Percentiles rank a stretch among this genome's conserved stretches.
phyloP scores from a whole-genome alignment of 1,284 basidiomycete genomes.

The Phellinidium pouzarii region DNA sequence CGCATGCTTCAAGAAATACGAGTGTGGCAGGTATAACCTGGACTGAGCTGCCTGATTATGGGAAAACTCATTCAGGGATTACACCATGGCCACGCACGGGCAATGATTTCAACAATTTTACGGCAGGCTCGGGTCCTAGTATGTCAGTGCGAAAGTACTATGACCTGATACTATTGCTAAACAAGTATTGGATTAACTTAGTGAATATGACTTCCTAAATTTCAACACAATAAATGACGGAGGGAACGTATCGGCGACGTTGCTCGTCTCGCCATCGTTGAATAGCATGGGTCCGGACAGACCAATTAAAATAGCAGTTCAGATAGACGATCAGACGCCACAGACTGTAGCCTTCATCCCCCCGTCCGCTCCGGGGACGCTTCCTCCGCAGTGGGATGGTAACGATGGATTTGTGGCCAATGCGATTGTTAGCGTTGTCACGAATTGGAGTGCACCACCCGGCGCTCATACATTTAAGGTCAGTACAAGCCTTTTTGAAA shows the following conservation, averaged over 20 bases:
- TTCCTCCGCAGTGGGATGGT: slow-evolving; percentile 46
- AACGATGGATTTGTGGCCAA: slow-evolving; percentile 50
- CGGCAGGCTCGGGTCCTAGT: slow-evolving; percentile 53
- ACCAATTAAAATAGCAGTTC: slow-evolving; percentile 50
- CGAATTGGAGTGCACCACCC: slow-evolving; percentile 36
- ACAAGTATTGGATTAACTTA: too few species aligned
- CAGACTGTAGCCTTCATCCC: slow-evolving; percentile 49
- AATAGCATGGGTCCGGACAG: slow-evolving; percentile 50
- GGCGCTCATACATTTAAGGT: slow-evolving; percentile 56
- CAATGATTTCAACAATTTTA: slow-evolving; percentile 46
- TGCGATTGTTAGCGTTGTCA: slow-evolving; percentile 35
- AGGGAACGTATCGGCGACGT: slow-evolving; percentile 41
- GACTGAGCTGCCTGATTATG: slow-evolving; percentile 53
- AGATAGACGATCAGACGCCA: slow-evolving; percentile 42
- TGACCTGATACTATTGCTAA: neutral
- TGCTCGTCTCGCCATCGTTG: slow-evolving; percentile 52
- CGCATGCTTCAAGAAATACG: slow-evolving; percentile 47
- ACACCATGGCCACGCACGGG: slow-evolving; percentile 52
- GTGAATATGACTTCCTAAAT: slow-evolving; percentile 62
- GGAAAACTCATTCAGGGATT: slow-evolving; percentile 51
- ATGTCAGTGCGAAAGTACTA: slow-evolving; percentile 34
- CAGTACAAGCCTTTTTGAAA: slow-evolving; percentile 1
- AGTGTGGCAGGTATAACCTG: slow-evolving; percentile 47
- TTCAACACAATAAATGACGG: slow-evolving; percentile 42
- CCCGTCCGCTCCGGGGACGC: slow-evolving; percentile 38